Conservation (phyloP, 305 asterid species). For the Fraxinus angustifolia region DNA sequence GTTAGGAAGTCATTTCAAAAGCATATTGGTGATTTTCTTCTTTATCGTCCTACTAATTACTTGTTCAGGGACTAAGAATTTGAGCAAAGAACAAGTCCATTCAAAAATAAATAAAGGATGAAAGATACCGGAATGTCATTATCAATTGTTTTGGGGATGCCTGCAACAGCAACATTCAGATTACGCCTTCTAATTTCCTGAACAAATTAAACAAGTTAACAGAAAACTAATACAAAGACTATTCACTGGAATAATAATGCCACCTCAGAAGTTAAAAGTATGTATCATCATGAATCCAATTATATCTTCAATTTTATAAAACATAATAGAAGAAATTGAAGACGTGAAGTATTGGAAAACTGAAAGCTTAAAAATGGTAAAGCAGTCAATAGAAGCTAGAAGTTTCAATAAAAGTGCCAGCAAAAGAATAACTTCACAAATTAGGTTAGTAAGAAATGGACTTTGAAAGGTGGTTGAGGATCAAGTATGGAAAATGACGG, state of each 20-base stretch:
- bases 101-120: conserved; percentile 20
- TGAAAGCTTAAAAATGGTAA: conserved; percentile 7
- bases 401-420: not conserved
- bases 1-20: conserved; percentile 4
- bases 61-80: conserved; percentile 11
- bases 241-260: conserved; percentile 8
- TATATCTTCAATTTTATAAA: not conserved
- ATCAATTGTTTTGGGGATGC: conserved; percentile 93
- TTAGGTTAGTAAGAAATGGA: not conserved
- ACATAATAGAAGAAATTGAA: not conserved
- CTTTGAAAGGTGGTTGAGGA: conserved; percentile 9
- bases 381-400: not conserved
- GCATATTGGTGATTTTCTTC: conserved; percentile 17
- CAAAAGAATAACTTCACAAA: not conserved
- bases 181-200: conserved; percentile 85
- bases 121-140: conserved; percentile 78
- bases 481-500: not conserved
- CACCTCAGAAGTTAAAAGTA: conserved; percentile 8
- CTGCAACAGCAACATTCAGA: conserved; percentile 75
- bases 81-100: not conserved
- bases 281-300: not conserved
- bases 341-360: not conserved
- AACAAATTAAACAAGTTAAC: conserved; percentile 15
- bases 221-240: not conserved
- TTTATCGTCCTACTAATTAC: conserved; percentile 14